Evolutionary conservation across 148 eudicot species (phyloP).

Genomic region (Diospyros kaki): DNA sequence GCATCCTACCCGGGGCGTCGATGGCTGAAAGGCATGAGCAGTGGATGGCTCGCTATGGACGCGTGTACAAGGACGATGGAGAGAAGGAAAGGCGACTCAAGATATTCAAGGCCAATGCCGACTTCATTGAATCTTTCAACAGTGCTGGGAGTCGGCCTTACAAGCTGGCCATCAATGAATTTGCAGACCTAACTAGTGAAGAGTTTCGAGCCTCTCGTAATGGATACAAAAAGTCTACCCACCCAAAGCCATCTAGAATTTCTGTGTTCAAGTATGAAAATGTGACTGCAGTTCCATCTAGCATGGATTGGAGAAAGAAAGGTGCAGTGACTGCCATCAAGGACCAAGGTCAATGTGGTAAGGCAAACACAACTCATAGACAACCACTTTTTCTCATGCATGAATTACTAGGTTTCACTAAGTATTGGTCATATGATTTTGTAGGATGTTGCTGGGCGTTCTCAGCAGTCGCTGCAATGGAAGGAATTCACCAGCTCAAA

Average conservation of each 20-base stretch:
- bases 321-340: slow-evolving; percentile 19
- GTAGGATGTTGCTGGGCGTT: slow-evolving; percentile 24
- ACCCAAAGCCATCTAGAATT: neutral
- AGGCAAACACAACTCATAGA: neutral
- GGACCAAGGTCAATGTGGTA: slow-evolving; percentile 23
- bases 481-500: slow-evolving; percentile 15
- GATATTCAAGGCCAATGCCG: slow-evolving; percentile 19
- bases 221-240: slow-evolving; percentile 13
- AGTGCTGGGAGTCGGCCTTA: slow-evolving; percentile 4
- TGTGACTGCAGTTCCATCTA: slow-evolving; percentile 11
- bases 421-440: too few relatives aligned
- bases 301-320: slow-evolving; percentile 17
- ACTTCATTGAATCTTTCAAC: slow-evolving; percentile 19
- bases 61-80: slow-evolving; percentile 1
- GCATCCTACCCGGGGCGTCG: neutral
- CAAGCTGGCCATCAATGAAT: slow-evolving; percentile 10
- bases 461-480: slow-evolving; percentile 15
- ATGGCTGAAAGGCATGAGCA: slow-evolving; percentile 10
- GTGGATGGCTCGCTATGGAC: slow-evolving; percentile 15
- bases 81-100: slow-evolving; percentile 13
- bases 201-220: slow-evolving; percentile 11
- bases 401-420: neutral
- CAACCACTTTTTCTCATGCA: neutral
- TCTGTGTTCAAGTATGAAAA: slow-evolving; percentile 11
- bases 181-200: slow-evolving; percentile 16